phyloP scores from a whole-genome alignment of 169 alveolate species.

The Eimeria necatrix region DNA sequence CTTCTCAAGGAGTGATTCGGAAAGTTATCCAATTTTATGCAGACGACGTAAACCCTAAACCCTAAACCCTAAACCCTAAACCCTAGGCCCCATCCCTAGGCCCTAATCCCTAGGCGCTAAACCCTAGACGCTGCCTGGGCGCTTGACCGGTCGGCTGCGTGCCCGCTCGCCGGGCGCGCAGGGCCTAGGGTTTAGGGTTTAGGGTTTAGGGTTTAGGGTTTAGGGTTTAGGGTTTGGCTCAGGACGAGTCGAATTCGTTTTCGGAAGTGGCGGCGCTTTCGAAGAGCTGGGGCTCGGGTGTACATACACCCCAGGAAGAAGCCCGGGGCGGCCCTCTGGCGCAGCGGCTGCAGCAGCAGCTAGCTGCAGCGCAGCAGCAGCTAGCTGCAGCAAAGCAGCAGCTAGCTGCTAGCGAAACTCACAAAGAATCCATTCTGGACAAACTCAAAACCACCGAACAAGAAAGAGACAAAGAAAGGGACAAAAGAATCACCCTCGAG shows the following conservation, averaged over 20 bases:
- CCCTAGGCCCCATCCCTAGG: no score
- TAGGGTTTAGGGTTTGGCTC: not conserved
- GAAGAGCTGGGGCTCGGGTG: not conserved
- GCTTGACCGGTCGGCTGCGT: no score
- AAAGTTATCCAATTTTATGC: constrained; percentile 6
- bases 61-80: not conserved
- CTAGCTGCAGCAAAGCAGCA: constrained; percentile 14
- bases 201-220: not conserved
- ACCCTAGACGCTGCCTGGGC: no score
- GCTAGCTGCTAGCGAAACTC: not conserved
- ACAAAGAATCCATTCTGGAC: not conserved
- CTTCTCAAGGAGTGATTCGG: not conserved
- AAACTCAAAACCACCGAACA: not conserved
- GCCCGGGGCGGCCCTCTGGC: constrained; percentile 1
- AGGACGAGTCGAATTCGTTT: not conserved
- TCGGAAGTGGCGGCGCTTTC: constrained; percentile 36
- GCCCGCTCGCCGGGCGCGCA: no score
- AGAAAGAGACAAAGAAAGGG: not conserved
- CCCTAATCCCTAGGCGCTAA: no score
- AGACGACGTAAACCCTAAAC: not conserved
- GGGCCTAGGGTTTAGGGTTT: not conserved
- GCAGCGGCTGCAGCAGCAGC: not conserved
- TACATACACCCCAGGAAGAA: not conserved
- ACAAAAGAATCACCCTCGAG: constrained; percentile 19
- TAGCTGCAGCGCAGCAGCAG: not conserved